Percentiles rank a stretch among this genome's conserved stretches.
These are phyloP conservation scores for Gnomoniopsis smithogilvyi DNA, from an alignment of 2,329 filamentous ascomycete species.

Conservation along the genomic window DNA sequence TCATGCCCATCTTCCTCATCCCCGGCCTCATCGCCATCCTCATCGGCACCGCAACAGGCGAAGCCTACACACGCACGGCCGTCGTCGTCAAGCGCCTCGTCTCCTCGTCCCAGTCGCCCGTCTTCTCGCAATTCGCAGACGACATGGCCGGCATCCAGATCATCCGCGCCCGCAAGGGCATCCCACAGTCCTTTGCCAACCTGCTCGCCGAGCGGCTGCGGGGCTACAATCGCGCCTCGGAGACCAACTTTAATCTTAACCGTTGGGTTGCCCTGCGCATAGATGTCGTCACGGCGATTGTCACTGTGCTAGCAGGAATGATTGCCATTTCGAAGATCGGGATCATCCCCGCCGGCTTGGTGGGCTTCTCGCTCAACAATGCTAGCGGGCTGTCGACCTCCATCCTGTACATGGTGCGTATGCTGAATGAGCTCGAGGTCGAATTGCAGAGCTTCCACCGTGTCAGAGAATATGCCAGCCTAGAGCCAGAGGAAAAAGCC, in stretches of 20 bases:
- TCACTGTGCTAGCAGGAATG: constrained; percentile 47
- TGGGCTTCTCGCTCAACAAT: constrained; percentile 55
- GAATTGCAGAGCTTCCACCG: constrained; percentile 48
- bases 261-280: constrained; percentile 55
- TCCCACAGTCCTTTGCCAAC: constrained; percentile 44
- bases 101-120: constrained; percentile 43
- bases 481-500: constrained; percentile 25
- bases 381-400: constrained; percentile 51
- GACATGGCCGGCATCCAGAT: constrained; percentile 28
- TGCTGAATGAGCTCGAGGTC: constrained; percentile 55
- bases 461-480: constrained; percentile 28
- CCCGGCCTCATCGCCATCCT: constrained; percentile 36
- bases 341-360: constrained; percentile 46
- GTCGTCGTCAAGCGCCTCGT: constrained; percentile 38
- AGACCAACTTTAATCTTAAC: constrained; percentile 53
- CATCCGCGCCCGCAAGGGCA: constrained; percentile 46
- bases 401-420: constrained; percentile 49
- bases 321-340: constrained; percentile 49
- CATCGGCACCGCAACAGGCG: constrained; percentile 36
- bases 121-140: constrained; percentile 53
- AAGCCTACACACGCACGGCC: constrained; percentile 43
- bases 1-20: constrained; percentile 41
- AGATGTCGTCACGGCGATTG: constrained; percentile 51
- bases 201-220: constrained; percentile 49
- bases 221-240: constrained; percentile 42